Base-by-base conservation (phyloP, 163 green algal species). In the Chlamydomonas reinhardtii region DNA sequence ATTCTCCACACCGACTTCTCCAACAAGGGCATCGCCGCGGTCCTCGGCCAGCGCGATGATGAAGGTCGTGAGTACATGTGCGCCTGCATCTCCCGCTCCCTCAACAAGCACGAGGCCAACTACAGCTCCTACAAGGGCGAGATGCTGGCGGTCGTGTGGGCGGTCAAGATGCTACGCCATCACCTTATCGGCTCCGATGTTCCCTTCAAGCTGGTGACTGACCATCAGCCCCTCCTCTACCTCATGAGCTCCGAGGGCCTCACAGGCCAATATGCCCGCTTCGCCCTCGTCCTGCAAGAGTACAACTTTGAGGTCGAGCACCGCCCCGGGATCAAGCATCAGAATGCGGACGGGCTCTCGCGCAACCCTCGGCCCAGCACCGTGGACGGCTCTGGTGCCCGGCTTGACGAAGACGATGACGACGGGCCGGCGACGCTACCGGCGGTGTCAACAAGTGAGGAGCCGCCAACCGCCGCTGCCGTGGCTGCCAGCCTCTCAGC, bases 81-180 rank as follows among this genome's bases (percentile, higher is more conserved):
- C 39, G 89, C 89, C 25, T 90, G 87, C 84, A 83, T 75, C 43
- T 83, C 34, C 48, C 59, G 78, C n/a, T 82, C 56, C 20, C 69
- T 88, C 22, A 88, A 89, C 48, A 65, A 74, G 24, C 81, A 87
- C 75, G 86, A 93, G 68, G 19, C 22, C 9, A 89, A 82, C 22
- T 92, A 89, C 52, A 66, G 48, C 37, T 73, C 71, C n/a, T 86
- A 70, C 56, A 71, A 92, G 32, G 89, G 89, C 27, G 85, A 92
- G 54, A 32, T 83, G 25, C 68, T 85, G 22, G 89, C 89, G 59
- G 74, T 73, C 1, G 82, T 86, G 0, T 90, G 73, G 72, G 77
- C 74, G 9, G 71, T 76, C n/a, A 70, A 88, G 37, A 83, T 62
- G 3, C 85, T 90, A 12, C 62, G 79, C 22, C 66, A 79, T n/a